These are phyloP conservation scores for Atkinsonella texensis DNA, from an alignment of 2,329 filamentous ascomycete genomes.

Conservation along the genomic window DNA sequence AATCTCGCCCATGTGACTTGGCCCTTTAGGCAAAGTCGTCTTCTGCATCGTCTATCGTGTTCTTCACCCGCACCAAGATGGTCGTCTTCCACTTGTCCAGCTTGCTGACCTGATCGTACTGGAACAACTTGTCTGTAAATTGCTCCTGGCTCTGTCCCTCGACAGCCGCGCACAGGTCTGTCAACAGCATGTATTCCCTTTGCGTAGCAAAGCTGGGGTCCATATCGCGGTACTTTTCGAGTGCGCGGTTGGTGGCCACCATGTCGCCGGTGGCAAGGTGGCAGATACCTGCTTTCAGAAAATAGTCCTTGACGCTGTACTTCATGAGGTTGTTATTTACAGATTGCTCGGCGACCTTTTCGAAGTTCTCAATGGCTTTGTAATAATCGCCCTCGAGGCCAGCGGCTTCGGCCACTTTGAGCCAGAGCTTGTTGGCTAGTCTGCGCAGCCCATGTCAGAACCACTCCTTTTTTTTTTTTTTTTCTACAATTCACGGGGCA, in stretches of 20 bases:
- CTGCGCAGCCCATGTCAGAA: conserved; percentile 26
- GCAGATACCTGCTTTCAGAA: conserved; percentile 88
- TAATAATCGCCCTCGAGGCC: conserved; percentile 76
- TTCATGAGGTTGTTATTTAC: conserved; percentile 88
- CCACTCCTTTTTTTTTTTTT: not conserved
- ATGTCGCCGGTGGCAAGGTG: conserved; percentile 64
- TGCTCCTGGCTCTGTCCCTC: conserved; percentile 68
- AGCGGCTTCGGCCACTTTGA: conserved; percentile 82
- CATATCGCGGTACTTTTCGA: conserved; percentile 71
- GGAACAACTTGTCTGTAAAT: conserved; percentile 77
- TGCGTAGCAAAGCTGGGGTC: conserved; percentile 67
- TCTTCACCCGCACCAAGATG: conserved; percentile 71
- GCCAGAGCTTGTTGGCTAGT: conserved; percentile 83
- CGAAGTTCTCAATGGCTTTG: conserved; percentile 70
- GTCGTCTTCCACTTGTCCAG: conserved; percentile 96
- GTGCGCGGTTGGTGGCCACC: conserved; percentile 65
- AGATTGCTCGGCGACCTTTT: conserved; percentile 66
- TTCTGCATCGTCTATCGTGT: conserved; percentile 53
- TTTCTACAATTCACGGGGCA: not conserved
- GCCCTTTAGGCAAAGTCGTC: conserved; percentile 30
- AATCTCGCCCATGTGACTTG: not conserved
- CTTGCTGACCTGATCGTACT: conserved; percentile 86
- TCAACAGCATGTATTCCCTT: conserved; percentile 70
- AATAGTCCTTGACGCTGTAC: conserved; percentile 90
- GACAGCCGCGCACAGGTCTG: conserved; percentile 63